Evolutionary conservation across 2,329 filamentous ascomycete genomes (phyloP).

Genomic region (Elsinoe perseae): DNA sequence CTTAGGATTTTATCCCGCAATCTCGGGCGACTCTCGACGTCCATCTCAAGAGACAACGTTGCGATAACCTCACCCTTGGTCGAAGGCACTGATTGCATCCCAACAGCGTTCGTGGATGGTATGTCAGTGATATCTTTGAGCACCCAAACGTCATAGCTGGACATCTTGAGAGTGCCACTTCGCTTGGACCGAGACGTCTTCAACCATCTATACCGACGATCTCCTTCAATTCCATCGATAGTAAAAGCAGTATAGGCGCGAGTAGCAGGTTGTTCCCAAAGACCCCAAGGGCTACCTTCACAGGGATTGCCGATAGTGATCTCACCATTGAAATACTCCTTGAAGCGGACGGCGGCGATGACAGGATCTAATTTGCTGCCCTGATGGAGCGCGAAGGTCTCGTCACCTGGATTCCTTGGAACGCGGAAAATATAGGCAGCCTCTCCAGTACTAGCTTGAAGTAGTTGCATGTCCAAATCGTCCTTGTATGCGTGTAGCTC

Average conservation of each 20-base stretch:
- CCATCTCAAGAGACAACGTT: background rate
- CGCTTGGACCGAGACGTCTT: background rate
- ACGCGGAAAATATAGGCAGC: background rate
- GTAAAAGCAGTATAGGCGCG: background rate
- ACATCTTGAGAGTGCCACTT: background rate
- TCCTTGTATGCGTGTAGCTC: background rate
- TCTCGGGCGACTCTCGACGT: background rate
- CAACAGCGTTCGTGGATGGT: background rate
- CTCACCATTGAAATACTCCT: background rate
- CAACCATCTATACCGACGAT: background rate
- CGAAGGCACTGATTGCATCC: background rate
- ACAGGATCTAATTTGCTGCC: conserved; percentile 3
- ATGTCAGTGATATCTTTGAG: background rate
- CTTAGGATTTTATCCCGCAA: background rate
- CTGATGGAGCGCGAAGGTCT: background rate
- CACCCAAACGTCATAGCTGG: background rate
- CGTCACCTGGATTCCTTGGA: background rate
- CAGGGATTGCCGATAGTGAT: background rate
- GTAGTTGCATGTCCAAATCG: background rate
- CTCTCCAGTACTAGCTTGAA: background rate
- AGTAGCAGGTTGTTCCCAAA: background rate
- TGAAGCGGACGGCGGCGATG: background rate
- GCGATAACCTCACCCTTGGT: background rate
- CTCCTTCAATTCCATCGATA: background rate
- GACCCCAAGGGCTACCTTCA: background rate